Evolutionary conservation across 208 protist genomes (phyloP).

Genomic region (Phytomonas sp.): DNA sequence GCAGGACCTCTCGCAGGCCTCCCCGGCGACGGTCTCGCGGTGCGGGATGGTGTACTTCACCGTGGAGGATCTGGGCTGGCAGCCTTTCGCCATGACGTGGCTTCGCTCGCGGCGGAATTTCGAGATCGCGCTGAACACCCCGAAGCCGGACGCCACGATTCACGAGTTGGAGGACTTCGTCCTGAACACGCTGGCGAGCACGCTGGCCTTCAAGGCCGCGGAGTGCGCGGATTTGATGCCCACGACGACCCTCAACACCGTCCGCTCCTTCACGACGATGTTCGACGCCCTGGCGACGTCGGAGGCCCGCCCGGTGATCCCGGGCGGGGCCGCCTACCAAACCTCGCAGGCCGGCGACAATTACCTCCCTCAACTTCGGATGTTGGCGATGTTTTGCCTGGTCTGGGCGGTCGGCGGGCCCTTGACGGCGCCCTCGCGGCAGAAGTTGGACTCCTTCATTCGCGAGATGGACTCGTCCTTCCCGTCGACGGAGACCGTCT

Average conservation of each 20-base stretch:
- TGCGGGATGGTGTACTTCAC: conserved; percentile 98
- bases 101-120: conserved; percentile 74
- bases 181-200: conserved; percentile 66
- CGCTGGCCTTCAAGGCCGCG: conserved; percentile 67
- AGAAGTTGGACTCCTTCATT: conserved; percentile 90
- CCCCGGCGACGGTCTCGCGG: conserved; percentile 97
- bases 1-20: conserved; percentile 95
- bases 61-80: conserved; percentile 91
- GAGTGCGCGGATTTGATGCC: conserved; percentile 90
- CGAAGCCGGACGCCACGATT: conserved; percentile 85
- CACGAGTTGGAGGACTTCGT: conserved; percentile 80
- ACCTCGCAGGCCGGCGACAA: conserved; percentile 74
- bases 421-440: conserved; percentile 86
- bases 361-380: conserved; percentile 89
- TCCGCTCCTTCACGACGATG: conserved; percentile 92
- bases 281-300: conserved; percentile 93
- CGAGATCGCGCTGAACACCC: conserved; percentile 85
- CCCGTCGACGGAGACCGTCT: conserved; percentile 94
- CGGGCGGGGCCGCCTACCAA: conserved; percentile 52
- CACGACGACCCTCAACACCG: conserved; percentile 77
- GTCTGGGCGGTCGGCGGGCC: conserved; percentile 94
- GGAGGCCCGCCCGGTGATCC: conserved; percentile 64
- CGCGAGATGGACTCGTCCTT: conserved; percentile 94
- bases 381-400: conserved; percentile 94
- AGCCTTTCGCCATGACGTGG: conserved; percentile 93